Evolutionary conservation across 2,329 filamentous ascomycete genomes (phyloP).

Genomic region (Fusarium sp.): DNA sequence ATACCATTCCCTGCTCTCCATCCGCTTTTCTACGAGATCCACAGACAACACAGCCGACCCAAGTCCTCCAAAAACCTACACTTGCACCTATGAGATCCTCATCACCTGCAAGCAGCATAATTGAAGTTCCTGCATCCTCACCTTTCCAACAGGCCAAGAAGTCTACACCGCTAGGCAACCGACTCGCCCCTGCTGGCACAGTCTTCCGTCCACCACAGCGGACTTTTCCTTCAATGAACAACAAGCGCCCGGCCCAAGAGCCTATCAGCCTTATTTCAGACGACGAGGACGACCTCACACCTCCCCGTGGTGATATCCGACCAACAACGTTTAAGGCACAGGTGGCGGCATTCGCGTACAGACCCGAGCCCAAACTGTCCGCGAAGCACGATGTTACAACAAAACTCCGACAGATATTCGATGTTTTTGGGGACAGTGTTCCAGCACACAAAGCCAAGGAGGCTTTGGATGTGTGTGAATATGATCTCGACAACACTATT

Average conservation of each 20-base stretch:
- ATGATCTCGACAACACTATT: slow-evolving; percentile 54
- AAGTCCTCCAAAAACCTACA: slow-evolving; percentile 57
- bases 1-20: slow-evolving; percentile 61
- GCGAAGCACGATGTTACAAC: slow-evolving; percentile 45
- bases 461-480: slow-evolving; percentile 49
- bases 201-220: slow-evolving; percentile 67
- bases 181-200: slow-evolving; percentile 83
- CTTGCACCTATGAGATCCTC: slow-evolving; percentile 53
- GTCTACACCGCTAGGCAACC: slow-evolving; percentile 57
- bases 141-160: slow-evolving; percentile 66
- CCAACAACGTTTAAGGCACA: slow-evolving; percentile 67
- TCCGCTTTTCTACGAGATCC: slow-evolving; percentile 51
- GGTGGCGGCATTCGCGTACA: slow-evolving; percentile 58
- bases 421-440: slow-evolving; percentile 50
- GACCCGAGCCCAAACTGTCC: slow-evolving; percentile 58
- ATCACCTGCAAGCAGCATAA: slow-evolving; percentile 58
- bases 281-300: slow-evolving; percentile 59
- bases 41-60: slow-evolving; percentile 59
- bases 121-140: slow-evolving; percentile 93
- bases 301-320: slow-evolving; percentile 70
- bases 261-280: slow-evolving; percentile 63
- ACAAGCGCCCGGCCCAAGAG: slow-evolving; percentile 54
- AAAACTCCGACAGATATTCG: slow-evolving; percentile 53
- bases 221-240: slow-evolving; percentile 38
- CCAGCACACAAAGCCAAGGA: slow-evolving; percentile 49